A percentile compares a stretch with the other conserved stretches of the same genome.
Conservation (phyloP, 352 stramenopile genomes). For the Peronospora belbahrii region DNA sequence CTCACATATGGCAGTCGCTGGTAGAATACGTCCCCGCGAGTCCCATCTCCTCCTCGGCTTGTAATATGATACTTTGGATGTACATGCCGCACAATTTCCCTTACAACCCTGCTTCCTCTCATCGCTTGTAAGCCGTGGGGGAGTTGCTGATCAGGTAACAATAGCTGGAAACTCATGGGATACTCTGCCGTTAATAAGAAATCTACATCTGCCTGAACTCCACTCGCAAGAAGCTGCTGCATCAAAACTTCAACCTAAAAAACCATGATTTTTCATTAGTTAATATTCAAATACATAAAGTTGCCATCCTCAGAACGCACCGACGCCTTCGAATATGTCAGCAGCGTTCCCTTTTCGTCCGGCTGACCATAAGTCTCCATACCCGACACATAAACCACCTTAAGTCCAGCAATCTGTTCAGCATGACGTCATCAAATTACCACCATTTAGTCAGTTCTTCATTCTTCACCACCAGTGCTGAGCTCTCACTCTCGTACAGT, state of each 20-base stretch:
- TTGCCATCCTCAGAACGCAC: slow-evolving; percentile 1
- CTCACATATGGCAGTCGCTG: slow-evolving; percentile 76
- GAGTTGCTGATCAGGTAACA: slow-evolving; percentile 55
- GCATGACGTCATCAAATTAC: neutral
- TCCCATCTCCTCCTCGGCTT: slow-evolving; percentile 33
- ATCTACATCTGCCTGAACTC: slow-evolving; percentile 33
- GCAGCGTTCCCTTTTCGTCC: slow-evolving; percentile 23
- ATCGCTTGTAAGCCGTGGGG: slow-evolving; percentile 36
- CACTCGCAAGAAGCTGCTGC: slow-evolving; percentile 15
- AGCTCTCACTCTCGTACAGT: slow-evolving; percentile 16
- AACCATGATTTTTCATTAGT: neutral
- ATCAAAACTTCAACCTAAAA: slow-evolving; percentile 13
- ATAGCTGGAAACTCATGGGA: slow-evolving; percentile 37
- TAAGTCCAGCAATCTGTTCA: slow-evolving; percentile 34
- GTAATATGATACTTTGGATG: slow-evolving; percentile 75
- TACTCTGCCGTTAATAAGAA: slow-evolving; percentile 63
- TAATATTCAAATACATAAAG: neutral
- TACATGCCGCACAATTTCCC: slow-evolving; percentile 32
- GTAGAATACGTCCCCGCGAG: slow-evolving; percentile 50
- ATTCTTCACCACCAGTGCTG: neutral
- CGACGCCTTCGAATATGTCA: slow-evolving; percentile 29
- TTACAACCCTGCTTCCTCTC: slow-evolving; percentile 21
- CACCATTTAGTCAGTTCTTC: slow-evolving; percentile 3
- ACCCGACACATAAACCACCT: slow-evolving; percentile 36
- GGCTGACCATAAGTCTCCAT: slow-evolving; percentile 15